Percentiles rank a stretch among this genome's conserved stretches.
Conservation (phyloP, 2,329 filamentous ascomycete genomes). For the Clarireedia monteithiana region DNA sequence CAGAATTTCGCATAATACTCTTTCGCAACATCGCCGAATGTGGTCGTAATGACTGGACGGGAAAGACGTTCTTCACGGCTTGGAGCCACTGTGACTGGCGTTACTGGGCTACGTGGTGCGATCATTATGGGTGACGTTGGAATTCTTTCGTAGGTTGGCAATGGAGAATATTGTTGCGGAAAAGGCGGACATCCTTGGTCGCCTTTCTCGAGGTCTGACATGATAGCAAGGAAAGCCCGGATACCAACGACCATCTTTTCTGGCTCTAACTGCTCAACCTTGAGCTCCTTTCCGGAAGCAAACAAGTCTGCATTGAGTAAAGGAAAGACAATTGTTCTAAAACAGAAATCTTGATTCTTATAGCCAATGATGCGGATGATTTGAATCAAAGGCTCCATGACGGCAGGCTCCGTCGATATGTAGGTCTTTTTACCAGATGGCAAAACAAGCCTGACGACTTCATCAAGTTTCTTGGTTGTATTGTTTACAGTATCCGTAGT, state of each 20-base stretch:
- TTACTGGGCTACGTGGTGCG: slow-evolving; percentile 24
- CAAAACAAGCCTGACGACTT: slow-evolving; percentile 77
- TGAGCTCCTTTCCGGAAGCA: slow-evolving; percentile 51
- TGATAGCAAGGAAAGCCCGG: slow-evolving; percentile 83
- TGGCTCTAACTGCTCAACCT: slow-evolving; percentile 84
- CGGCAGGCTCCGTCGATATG: slow-evolving; percentile 72
- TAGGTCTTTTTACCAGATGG: slow-evolving; percentile 74
- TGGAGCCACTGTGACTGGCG: slow-evolving; percentile 19
- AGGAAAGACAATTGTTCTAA: slow-evolving; percentile 87
- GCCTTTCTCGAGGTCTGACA: slow-evolving; percentile 84
- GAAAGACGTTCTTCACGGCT: slow-evolving; percentile 58
- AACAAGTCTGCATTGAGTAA: slow-evolving; percentile 91
- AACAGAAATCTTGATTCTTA: slow-evolving; percentile 89
- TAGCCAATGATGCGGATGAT: slow-evolving; percentile 91
- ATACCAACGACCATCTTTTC: slow-evolving; percentile 98
- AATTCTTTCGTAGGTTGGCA: slow-evolving; percentile 36
- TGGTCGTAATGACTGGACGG: slow-evolving; percentile 50
- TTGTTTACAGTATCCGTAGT: slow-evolving; percentile 62
- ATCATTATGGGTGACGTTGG: slow-evolving; percentile 44
- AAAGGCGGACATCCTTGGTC: slow-evolving; percentile 75
- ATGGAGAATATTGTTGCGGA: slow-evolving; percentile 54
- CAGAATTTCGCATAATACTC: slow-evolving; percentile 90
- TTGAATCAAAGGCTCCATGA: slow-evolving; percentile 85
- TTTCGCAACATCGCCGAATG: slow-evolving; percentile 67
- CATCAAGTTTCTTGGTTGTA: slow-evolving; percentile 75